Conservation (phyloP, 257 asterid genomes). For the Eustoma russellianum region DNA sequence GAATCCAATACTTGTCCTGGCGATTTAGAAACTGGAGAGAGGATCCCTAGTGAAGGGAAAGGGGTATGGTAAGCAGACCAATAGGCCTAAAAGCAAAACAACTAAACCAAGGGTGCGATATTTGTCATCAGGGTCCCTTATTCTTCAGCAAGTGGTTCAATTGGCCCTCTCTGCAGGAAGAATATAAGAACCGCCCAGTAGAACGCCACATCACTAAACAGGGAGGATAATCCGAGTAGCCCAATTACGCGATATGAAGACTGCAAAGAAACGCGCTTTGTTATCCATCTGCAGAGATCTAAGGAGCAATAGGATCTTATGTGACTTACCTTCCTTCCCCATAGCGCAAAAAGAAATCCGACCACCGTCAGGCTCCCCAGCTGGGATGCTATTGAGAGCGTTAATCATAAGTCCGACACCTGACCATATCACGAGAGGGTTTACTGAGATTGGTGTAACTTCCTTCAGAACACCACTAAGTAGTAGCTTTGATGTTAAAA, state of each 20-base stretch:
- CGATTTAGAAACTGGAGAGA: conserved; percentile 29
- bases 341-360: conserved; percentile 80
- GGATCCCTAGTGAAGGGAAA: conserved; percentile 55
- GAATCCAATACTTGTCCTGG: too few relatives aligned
- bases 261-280: conserved; percentile 27
- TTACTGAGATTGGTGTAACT: conserved; percentile 69
- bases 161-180: conserved; percentile 95
- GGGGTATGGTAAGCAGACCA: conserved; percentile 91
- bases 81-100: conserved; percentile 60
- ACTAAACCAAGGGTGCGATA: conserved; percentile 47
- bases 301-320: too few relatives aligned
- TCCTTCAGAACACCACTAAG: conserved; percentile 88
- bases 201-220: conserved; percentile 78
- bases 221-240: conserved; percentile 71
- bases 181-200: conserved; percentile 89
- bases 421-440: conserved; percentile 87
- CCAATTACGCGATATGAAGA: conserved; percentile 59
- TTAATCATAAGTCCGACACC: conserved; percentile 94
- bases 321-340: conserved; percentile 86
- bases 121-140: conserved; percentile 57
- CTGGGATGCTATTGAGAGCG: conserved; percentile 93
- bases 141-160: conserved; percentile 84
- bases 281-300: too few relatives aligned
- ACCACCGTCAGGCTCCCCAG: conserved; percentile 97
- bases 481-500: conserved; percentile 61